Percentiles rank a stretch among this genome's conserved stretches.
Conservation (phyloP, 371 early-diverging fungal species). For the Apophysomyces trapeziformis region DNA sequence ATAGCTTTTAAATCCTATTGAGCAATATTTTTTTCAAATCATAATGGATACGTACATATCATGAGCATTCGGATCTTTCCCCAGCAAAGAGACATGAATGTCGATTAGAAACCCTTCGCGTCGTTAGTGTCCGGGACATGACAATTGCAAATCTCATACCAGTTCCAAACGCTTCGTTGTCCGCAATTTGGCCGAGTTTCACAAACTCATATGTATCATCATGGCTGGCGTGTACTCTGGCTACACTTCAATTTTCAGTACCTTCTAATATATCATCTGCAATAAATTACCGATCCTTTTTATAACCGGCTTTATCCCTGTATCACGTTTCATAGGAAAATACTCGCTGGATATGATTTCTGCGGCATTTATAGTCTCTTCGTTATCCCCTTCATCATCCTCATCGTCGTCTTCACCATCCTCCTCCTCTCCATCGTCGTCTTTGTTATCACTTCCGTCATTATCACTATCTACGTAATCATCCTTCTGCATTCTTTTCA, state of each 20-base stretch:
- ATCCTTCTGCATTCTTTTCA: constrained; percentile 9
- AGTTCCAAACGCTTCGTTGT: constrained; percentile 14
- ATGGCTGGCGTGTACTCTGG: constrained; percentile 21
- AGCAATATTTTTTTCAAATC: neutral
- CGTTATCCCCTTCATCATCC: constrained; percentile 19
- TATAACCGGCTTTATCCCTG: neutral
- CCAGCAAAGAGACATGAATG: constrained; percentile 42
- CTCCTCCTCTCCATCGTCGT: constrained; percentile 24
- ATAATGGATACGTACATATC: constrained; percentile 18
- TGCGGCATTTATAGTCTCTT: constrained; percentile 5
- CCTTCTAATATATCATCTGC: neutral
- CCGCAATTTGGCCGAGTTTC: constrained; percentile 26
- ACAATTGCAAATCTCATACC: constrained; percentile 6
- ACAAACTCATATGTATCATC: constrained; percentile 26
- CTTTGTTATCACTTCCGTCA: constrained; percentile 18
- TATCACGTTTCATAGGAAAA: neutral
- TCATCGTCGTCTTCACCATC: constrained; percentile 23
- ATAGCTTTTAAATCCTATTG: neutral
- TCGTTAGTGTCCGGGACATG: neutral
- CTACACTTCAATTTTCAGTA: neutral
- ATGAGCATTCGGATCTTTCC: constrained; percentile 8
- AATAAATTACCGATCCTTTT: neutral
- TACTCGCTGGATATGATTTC: neutral
- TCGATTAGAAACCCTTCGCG: constrained; percentile 33
- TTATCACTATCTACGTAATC: constrained; percentile 26